A percentile compares a stretch with the other conserved stretches of the same genome.
Evolutionary conservation across 371 early-diverging fungal genomes (phyloP).

Genomic region (Nematocida sp.): DNA sequence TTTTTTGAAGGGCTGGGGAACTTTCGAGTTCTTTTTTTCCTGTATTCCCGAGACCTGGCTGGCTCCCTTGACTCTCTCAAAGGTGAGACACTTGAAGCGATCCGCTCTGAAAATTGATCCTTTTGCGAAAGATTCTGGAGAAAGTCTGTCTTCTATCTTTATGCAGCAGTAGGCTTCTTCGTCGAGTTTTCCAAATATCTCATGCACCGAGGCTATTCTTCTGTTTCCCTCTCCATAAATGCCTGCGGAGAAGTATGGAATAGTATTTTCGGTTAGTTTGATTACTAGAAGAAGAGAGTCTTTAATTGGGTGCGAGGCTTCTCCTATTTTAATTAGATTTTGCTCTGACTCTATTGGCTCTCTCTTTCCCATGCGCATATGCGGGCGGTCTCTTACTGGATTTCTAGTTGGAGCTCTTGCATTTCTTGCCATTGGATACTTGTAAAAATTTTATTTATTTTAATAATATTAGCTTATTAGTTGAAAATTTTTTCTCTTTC

Average conservation of each 20-base stretch:
- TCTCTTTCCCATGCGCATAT: conserved; percentile 36
- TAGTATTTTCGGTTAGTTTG: conserved; percentile 18
- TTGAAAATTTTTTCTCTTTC: conserved; percentile 26
- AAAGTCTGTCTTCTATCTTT: conserved; percentile 23
- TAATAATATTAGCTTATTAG: not conserved
- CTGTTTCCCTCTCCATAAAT: conserved; percentile 52
- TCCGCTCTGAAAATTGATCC: conserved; percentile 39
- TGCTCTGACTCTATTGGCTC: conserved; percentile 18
- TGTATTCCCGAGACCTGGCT: not conserved
- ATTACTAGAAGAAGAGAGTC: conserved; percentile 43
- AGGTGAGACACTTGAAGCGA: conserved; percentile 38
- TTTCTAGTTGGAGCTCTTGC: not conserved
- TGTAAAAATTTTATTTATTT: conserved; percentile 8
- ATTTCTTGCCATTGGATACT: conserved; percentile 1
- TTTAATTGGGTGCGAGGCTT: conserved; percentile 23
- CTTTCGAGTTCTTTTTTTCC: not conserved
- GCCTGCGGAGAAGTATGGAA: conserved; percentile 52
- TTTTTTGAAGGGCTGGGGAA: conserved; percentile 10
- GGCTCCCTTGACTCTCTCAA: conserved; percentile 53
- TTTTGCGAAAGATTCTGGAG: not conserved
- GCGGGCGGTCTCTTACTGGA: conserved; percentile 29
- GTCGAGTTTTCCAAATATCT: conserved; percentile 46
- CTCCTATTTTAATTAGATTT: conserved; percentile 47
- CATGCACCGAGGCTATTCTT: conserved; percentile 34
- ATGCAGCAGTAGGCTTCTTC: conserved; percentile 41